Conservation (phyloP, 2,329 filamentous ascomycete genomes). For the Aspergillus texensis region DNA sequence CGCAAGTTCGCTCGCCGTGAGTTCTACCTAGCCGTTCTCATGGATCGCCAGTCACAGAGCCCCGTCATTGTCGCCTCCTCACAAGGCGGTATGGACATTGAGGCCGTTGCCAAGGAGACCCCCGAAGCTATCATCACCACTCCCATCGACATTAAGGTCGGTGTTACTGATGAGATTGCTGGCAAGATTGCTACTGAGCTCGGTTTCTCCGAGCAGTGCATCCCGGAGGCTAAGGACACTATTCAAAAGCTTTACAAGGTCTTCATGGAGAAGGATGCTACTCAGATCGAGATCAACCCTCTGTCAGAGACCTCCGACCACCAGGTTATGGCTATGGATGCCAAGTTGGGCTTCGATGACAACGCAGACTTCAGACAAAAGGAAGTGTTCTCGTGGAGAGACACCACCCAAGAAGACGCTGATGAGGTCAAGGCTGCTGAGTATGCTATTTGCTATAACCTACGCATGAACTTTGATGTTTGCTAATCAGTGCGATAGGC, state of each 20-base stretch:
- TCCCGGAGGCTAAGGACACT: slow-evolving; percentile 91
- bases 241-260: slow-evolving; percentile 99
- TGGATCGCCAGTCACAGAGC: slow-evolving; percentile 89
- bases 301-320: slow-evolving; percentile 97
- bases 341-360: slow-evolving; percentile 98
- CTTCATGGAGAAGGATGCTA: slow-evolving; percentile 97
- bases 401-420: slow-evolving; percentile 91
- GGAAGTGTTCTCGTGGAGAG: slow-evolving; percentile 92
- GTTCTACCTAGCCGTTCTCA: slow-evolving; percentile 98
- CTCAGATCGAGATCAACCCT: slow-evolving; percentile 99
- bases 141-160: slow-evolving; percentile 87
- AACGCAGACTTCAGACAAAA: slow-evolving; percentile 98
- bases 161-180: slow-evolving; percentile 94
- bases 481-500: slow-evolving; percentile 35
- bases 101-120: slow-evolving; percentile 96
- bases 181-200: slow-evolving; percentile 86
- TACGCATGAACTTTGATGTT: neutral
- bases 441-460: slow-evolving; percentile 49
- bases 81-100: slow-evolving; percentile 99
- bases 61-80: slow-evolving; percentile 97
- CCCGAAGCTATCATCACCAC: slow-evolving; percentile 95
- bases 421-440: slow-evolving; percentile 97
- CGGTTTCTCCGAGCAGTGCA: slow-evolving; percentile 96
- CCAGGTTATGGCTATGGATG: slow-evolving; percentile 98
- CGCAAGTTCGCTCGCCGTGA: slow-evolving; percentile 98